Percentiles rank a stretch among this genome's conserved stretches.
Evolutionary conservation across 225 moss, liverwort and hornwort species (phyloP).

Genomic region (Asterella californica): DNA sequence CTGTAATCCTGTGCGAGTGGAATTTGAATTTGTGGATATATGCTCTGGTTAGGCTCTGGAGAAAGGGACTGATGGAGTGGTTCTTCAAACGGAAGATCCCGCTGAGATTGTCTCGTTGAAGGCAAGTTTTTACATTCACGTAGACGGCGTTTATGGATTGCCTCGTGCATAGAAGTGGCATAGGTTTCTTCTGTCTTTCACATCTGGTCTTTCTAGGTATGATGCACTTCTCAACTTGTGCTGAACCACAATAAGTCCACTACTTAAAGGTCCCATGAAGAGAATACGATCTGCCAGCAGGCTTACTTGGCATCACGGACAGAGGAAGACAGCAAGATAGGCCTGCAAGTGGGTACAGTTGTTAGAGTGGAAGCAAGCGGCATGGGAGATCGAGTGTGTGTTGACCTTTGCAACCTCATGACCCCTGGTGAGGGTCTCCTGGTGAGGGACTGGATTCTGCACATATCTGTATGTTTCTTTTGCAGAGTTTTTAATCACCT

Average conservation of each 20-base stretch:
- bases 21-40: background rate
- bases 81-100: conserved; percentile 78
- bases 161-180: background rate
- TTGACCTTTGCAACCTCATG: conserved; percentile 89
- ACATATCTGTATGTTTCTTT: background rate
- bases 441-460: conserved; percentile 35
- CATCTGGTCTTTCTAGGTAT: background rate
- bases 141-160: background rate
- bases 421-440: conserved; percentile 88
- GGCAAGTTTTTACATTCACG: conserved; percentile 30
- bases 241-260: background rate
- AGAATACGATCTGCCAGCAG: conserved; percentile 32
- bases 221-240: background rate
- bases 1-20: background rate
- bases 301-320: conserved; percentile 53
- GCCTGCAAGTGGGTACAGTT: conserved; percentile 59
- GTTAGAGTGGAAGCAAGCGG: conserved; percentile 76
- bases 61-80: conserved; percentile 83
- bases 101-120: conserved; percentile 69
- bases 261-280: background rate
- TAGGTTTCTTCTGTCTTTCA: background rate
- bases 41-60: conserved; percentile 55
- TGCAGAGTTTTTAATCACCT: background rate
- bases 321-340: conserved; percentile 57
- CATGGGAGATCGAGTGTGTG: conserved; percentile 91